Base-by-base conservation (phyloP, 2,329 filamentous ascomycete species). In the Aspergillus felis region DNA sequence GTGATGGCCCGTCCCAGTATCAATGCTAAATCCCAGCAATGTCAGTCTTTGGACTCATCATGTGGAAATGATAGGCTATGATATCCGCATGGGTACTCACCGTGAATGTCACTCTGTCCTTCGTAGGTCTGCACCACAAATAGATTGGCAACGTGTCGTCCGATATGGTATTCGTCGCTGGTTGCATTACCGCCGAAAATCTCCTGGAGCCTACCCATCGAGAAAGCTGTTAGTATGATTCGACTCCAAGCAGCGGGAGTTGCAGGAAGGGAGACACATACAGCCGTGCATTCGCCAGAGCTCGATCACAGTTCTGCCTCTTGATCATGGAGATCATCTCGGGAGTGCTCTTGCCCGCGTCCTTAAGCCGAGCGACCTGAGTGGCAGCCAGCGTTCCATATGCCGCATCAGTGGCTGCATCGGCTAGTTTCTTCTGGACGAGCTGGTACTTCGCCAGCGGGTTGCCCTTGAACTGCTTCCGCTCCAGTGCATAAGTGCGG, bases 251-350 rank as follows among this genome's bases (percentile, higher is more conserved):
- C 32, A 57, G 6, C 51, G 17, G 29, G 50, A n/a, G 29, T 48
- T 6, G n/a, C 12, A n/a, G 4, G 50, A 28, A 24, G 28, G 38
- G 10, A 17, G 24, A 53, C 59, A 75, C 82, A 69, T 77, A 84
- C 71, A 82, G 79, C 64, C 94, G 83, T 22, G 92, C 87, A 64
- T 93, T 92, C 29, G 84, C 79, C 67, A 99, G 79, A 17, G 94
- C 94, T 53, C 88, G 82, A 76, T 99, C 94, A 75, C 94, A 99
- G 76, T 99, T 99, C 79, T 97, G 92, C 65, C 94, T 83, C 84
- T 99, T 99, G 72, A 97, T 87, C 90, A 99, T 88, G 8, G 84
- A 87, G 68, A 99, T 96, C 93, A 97, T 97, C 79, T 99, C 94
- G 6, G 94, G 92, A 2, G 89, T 87, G 25, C 84, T 86, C 75